Conservation (phyloP, 2,329 filamentous ascomycete genomes). For the Penicillium crustosum region DNA sequence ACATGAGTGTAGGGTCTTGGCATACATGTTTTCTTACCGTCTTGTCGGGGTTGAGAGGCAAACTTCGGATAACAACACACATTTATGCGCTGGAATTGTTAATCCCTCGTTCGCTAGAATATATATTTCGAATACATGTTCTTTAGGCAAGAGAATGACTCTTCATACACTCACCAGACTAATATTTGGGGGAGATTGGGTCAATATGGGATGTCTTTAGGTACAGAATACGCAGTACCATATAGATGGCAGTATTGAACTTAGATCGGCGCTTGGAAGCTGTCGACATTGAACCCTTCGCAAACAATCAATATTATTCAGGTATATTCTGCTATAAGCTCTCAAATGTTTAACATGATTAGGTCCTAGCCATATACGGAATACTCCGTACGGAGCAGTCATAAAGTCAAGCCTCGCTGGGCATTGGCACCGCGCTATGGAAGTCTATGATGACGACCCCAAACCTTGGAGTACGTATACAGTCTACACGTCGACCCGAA, state of each 20-base stretch:
- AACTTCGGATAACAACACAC: not conserved
- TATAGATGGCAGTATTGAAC: not conserved
- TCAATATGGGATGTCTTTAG: not conserved
- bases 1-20: not conserved
- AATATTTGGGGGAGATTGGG: too few species aligned
- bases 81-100: not conserved
- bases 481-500: not conserved
- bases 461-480: not conserved
- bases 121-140: not conserved
- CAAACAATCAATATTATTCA: not conserved
- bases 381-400: not conserved
- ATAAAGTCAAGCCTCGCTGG: not conserved
- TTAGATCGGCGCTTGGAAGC: not conserved
- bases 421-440: not conserved
- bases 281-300: not conserved
- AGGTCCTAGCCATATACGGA: not conserved
- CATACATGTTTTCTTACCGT: not conserved
- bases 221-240: not conserved
- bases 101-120: too few species aligned
- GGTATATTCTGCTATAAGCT: not conserved
- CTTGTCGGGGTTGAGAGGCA: not conserved
- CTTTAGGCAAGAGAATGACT: not conserved
- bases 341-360: not conserved
- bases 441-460: not conserved
- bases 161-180: not conserved